Conservation (phyloP, 768 basidiomycete species). For the Lactarius akahatsu region DNA sequence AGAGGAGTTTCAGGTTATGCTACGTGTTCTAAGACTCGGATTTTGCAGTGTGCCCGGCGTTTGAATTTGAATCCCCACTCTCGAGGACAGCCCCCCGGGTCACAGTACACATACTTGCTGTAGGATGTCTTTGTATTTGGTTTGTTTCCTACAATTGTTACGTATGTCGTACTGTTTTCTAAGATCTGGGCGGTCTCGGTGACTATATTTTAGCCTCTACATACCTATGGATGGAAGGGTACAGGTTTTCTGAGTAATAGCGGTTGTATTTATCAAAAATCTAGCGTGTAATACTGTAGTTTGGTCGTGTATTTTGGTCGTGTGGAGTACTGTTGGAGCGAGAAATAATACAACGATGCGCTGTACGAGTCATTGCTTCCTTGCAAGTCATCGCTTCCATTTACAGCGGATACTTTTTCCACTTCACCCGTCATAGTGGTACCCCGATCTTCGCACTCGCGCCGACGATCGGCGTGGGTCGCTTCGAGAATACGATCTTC, state of each 20-base stretch:
- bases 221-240: too few species aligned
- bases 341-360: neutral
- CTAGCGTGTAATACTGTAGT: too few species aligned
- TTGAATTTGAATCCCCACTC: too few species aligned
- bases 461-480: constrained; percentile 70
- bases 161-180: neutral
- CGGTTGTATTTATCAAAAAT: too few species aligned
- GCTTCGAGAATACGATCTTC: constrained; percentile 80
- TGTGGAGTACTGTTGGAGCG: neutral
- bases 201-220: neutral
- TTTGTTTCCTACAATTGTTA: neutral
- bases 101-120: too few species aligned
- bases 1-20: too few species aligned
- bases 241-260: neutral
- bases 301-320: neutral
- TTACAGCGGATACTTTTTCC: neutral
- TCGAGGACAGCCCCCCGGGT: too few species aligned
- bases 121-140: too few species aligned
- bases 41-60: too few species aligned
- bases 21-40: too few species aligned
- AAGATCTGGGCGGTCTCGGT: neutral
- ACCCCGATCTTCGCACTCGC: constrained; percentile 22
- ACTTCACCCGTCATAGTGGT: constrained; percentile 5
- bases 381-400: neutral
- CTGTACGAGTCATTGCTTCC: neutral